Conservation (phyloP, 2,329 filamentous ascomycete species). For the Pyricularia pennisetigena region DNA sequence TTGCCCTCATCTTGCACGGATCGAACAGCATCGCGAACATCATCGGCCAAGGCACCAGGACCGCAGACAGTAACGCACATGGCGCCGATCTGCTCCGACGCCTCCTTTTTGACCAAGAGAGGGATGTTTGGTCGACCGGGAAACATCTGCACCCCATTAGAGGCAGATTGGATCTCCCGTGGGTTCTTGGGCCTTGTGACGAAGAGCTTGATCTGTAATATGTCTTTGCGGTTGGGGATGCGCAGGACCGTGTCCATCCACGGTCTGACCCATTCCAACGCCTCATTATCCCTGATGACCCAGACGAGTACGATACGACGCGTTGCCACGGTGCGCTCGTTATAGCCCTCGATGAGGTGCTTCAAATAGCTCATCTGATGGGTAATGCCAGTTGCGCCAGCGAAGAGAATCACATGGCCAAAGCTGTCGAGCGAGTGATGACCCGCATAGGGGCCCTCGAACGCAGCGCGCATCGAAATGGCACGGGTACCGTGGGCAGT, state of each 20-base stretch:
- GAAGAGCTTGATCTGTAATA: constrained; percentile 81
- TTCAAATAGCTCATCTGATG: constrained; percentile 86
- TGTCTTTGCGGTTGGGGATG: constrained; percentile 71
- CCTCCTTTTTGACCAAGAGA: constrained; percentile 71
- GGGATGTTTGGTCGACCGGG: constrained; percentile 79
- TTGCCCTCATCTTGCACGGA: constrained; percentile 47
- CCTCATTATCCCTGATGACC: constrained; percentile 83
- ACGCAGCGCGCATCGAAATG: constrained; percentile 58
- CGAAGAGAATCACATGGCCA: constrained; percentile 82
- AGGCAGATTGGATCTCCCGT: constrained; percentile 70
- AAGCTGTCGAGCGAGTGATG: constrained; percentile 85
- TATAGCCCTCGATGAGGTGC: constrained; percentile 62
- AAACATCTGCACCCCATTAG: constrained; percentile 80
- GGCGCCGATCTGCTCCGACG: constrained; percentile 71
- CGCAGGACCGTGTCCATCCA: constrained; percentile 70
- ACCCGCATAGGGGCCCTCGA: constrained; percentile 84
- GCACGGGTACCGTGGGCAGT: constrained; percentile 37
- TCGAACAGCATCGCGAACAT: constrained; percentile 61
- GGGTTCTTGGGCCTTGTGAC: constrained; percentile 79
- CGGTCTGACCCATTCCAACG: constrained; percentile 85
- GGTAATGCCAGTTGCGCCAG: constrained; percentile 88
- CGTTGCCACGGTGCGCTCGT: constrained; percentile 64
- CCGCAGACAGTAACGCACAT: constrained; percentile 82
- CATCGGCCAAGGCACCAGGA: constrained; percentile 64
- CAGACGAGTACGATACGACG: constrained; percentile 78